Evolutionary conservation across 306 rosid species (phyloP).

Genomic region (Arachis stenosperma): DNA sequence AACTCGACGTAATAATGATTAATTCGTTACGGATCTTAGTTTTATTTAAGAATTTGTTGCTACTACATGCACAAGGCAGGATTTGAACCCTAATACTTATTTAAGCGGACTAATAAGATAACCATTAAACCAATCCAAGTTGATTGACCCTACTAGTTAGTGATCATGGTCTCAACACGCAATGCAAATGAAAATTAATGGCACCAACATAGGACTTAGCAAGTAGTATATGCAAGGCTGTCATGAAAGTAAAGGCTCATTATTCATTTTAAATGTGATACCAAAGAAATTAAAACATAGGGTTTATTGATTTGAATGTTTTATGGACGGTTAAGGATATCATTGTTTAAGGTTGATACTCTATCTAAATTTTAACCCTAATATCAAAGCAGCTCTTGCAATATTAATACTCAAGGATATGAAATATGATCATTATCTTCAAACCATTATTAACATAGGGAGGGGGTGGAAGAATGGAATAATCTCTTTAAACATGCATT

Average conservation of each 20-base stretch:
- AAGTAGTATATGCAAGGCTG: constrained; percentile 19
- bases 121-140: too few species aligned
- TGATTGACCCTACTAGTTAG: background rate
- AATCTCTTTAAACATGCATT: background rate
- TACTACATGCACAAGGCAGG: too few species aligned
- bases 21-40: too few species aligned
- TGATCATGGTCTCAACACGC: background rate
- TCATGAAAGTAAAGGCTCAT: background rate
- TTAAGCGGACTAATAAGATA: too few species aligned
- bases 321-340: constrained; percentile 28
- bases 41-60: too few species aligned
- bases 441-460: background rate
- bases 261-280: constrained; percentile 1
- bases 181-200: background rate
- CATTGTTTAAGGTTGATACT: background rate
- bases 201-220: background rate
- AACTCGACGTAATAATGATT: too few species aligned
- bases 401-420: too few species aligned
- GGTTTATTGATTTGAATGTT: background rate
- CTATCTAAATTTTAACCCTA: background rate
- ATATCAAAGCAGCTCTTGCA: background rate
- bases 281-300: background rate
- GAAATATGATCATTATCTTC: background rate
- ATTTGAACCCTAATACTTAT: too few species aligned
- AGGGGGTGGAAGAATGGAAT: background rate